A percentile compares a stretch with the other conserved stretches of the same genome.
These are phyloP conservation scores for Quercus tomentella DNA, from an alignment of 331 rosid genomes.

Conservation along the genomic window DNA sequence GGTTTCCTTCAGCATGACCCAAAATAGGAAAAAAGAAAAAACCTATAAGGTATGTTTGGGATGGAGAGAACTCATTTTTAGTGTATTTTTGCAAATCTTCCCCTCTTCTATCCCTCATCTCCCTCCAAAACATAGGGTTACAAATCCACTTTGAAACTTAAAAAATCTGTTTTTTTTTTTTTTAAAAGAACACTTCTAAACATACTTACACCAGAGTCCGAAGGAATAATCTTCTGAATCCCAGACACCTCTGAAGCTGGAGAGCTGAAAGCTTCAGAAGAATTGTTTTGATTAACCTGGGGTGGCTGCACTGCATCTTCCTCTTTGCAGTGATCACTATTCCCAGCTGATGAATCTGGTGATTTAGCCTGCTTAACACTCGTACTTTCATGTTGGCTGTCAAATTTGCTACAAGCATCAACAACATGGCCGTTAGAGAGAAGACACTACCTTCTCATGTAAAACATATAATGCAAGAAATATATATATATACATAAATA, in stretches of 20 bases:
- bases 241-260: slow-evolving; percentile 34
- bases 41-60: neutral
- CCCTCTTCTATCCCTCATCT: too few species aligned
- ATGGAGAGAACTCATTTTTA: too few species aligned
- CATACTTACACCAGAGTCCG: slow-evolving; percentile 39
- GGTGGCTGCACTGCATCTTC: slow-evolving; percentile 16
- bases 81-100: too few species aligned
- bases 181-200: neutral
- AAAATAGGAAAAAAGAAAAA: neutral
- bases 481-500: neutral
- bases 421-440: slow-evolving; percentile 4
- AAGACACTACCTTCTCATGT: neutral
- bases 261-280: slow-evolving; percentile 21
- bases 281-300: slow-evolving; percentile 16
- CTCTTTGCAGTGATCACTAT: slow-evolving; percentile 17
- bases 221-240: slow-evolving; percentile 64
- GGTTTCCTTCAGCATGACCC: slow-evolving; percentile 1
- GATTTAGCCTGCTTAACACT: slow-evolving; percentile 22
- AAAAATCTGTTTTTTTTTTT: neutral
- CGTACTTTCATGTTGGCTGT: slow-evolving; percentile 25
- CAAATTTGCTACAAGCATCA: slow-evolving; percentile 33
- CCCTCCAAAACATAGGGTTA: too few species aligned
- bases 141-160: neutral
- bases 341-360: slow-evolving; percentile 23
- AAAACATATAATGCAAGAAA: slow-evolving; percentile 12